These are phyloP conservation scores for Diaporthe aspalathi DNA, from an alignment of 2,329 filamentous ascomycete species.

Conservation along the genomic window DNA sequence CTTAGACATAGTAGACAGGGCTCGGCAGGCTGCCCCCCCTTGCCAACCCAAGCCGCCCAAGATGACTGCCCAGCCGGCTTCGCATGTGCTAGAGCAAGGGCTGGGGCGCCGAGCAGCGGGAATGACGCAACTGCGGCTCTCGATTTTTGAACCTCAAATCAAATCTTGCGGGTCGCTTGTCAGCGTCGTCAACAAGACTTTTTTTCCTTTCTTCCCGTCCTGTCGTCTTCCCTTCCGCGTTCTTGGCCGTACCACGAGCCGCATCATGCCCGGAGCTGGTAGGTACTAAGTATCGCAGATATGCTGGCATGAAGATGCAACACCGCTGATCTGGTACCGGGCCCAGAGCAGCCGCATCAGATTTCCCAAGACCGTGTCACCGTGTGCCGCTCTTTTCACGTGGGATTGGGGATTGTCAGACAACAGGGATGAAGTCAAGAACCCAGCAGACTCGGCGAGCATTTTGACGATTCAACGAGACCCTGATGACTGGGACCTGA, in stretches of 20 bases:
- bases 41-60: not conserved
- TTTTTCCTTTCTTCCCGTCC: not conserved
- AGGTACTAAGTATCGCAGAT: not conserved
- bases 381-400: slow-evolving; percentile 5
- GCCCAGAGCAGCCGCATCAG: slow-evolving; percentile 11
- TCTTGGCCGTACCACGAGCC: not conserved
- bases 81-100: slow-evolving; percentile 19
- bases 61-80: not conserved
- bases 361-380: not conserved
- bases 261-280: slow-evolving; percentile 3
- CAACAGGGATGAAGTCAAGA: slow-evolving; percentile 11
- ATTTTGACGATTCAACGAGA: slow-evolving; percentile 8
- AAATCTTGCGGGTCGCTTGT: slow-evolving; percentile 19
- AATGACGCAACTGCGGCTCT: slow-evolving; percentile 30
- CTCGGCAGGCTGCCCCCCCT: slow-evolving; percentile 9
- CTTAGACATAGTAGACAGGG: slow-evolving; percentile 1
- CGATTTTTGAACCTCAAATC: slow-evolving; percentile 22
- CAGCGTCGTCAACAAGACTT: no score
- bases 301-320: not conserved
- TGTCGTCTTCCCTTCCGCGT: no score
- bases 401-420: slow-evolving; percentile 21
- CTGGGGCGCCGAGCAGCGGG: slow-evolving; percentile 20
- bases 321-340: not conserved
- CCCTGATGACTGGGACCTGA: slow-evolving; percentile 11
- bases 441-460: slow-evolving; percentile 22